These are phyloP conservation scores for Psilocybe tampanensis DNA, from an alignment of 768 basidiomycete species.

Conservation along the genomic window DNA sequence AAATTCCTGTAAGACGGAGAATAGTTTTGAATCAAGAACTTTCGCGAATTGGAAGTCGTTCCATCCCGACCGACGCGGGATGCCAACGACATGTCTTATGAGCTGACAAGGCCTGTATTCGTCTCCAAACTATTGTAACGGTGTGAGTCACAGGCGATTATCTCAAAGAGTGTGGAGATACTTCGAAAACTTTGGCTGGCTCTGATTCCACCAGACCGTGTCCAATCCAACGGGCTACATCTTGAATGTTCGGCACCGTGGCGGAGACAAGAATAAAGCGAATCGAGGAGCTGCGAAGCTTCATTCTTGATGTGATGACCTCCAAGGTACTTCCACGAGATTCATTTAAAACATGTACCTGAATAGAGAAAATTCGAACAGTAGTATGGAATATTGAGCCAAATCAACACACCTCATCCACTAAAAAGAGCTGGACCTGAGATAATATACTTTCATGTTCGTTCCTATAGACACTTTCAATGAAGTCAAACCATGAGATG, in stretches of 20 bases:
- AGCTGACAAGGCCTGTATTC: slow-evolving; percentile 88
- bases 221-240: slow-evolving; percentile 89
- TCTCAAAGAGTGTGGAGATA: slow-evolving; percentile 24
- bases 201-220: slow-evolving; percentile 32
- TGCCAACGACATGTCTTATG: slow-evolving; percentile 70
- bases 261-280: slow-evolving; percentile 92
- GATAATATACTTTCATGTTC: slow-evolving; percentile 69
- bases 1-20: slow-evolving; percentile 70
- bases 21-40: slow-evolving; percentile 73
- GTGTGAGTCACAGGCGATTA: not conserved
- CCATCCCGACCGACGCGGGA: slow-evolving; percentile 57
- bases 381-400: not conserved
- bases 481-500: not conserved
- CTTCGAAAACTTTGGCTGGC: slow-evolving; percentile 72
- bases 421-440: slow-evolving; percentile 77
- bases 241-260: slow-evolving; percentile 90
- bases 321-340: slow-evolving; percentile 90
- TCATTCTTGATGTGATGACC: slow-evolving; percentile 95
- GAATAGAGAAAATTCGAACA: not conserved
- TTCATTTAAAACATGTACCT: slow-evolving; percentile 95
- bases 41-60: slow-evolving; percentile 83
- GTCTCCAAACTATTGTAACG: slow-evolving; percentile 76
- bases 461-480: slow-evolving; percentile 35
- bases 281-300: slow-evolving; percentile 63
- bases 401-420: slow-evolving; percentile 73